Percentiles rank a stretch among this genome's conserved stretches.
phyloP scores from a whole-genome alignment of 306 rosid genomes.

The Rubus idaeus region DNA sequence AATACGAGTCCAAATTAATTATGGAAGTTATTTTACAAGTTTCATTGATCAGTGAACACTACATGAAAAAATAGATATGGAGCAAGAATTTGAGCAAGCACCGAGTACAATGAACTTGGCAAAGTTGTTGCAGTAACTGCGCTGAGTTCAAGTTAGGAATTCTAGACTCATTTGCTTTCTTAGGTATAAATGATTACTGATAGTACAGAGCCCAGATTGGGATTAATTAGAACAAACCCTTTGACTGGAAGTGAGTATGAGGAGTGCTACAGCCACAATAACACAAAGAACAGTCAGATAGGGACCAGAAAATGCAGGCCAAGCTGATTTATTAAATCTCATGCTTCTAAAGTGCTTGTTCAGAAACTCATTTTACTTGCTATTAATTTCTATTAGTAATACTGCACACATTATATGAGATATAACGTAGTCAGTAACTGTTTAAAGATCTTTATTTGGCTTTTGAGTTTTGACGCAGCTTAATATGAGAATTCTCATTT shows the following conservation, averaged over 20 bases:
- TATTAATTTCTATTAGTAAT: conserved; percentile 4
- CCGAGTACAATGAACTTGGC: not conserved
- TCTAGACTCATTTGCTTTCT: not conserved
- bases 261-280: not conserved
- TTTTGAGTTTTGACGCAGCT: conserved; percentile 48
- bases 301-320: conserved; percentile 56
- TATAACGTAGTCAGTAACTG: not conserved
- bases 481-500: conserved; percentile 48
- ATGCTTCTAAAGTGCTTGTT: not conserved
- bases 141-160: not conserved
- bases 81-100: not conserved
- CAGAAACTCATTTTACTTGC: not conserved
- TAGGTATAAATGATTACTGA: not conserved
- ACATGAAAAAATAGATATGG: not conserved
- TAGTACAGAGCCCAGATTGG: not conserved
- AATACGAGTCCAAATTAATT: not conserved
- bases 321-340: conserved; percentile 40
- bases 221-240: not conserved
- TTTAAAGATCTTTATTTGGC: conserved; percentile 5
- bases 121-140: not conserved
- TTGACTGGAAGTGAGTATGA: not conserved
- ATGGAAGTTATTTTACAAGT: not conserved
- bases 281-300: conserved; percentile 3
- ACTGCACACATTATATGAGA: conserved; percentile 9
- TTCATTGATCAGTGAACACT: not conserved